Conservation (phyloP, 768 basidiomycete genomes). For the Omphalotus guepiniiformis region DNA sequence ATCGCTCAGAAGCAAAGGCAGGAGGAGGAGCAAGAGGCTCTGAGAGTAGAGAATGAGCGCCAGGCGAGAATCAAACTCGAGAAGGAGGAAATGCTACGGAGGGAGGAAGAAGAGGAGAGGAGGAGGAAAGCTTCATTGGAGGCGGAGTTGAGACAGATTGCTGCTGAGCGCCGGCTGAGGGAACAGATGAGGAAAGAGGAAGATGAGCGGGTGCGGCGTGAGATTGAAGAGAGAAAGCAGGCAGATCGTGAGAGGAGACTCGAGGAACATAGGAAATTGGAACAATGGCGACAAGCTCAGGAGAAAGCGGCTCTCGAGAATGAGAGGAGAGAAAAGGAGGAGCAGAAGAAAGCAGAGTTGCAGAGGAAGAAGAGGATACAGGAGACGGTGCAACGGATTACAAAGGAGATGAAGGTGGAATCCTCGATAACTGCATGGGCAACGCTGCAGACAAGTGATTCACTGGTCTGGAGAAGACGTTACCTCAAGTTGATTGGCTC, state of each 20-base stretch:
- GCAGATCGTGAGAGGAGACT: slow-evolving; percentile 43
- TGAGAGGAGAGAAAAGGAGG: slow-evolving; percentile 40
- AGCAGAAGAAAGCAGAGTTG: slow-evolving; percentile 34
- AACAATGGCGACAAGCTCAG: slow-evolving; percentile 50
- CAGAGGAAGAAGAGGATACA: slow-evolving; percentile 45
- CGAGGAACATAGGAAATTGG: slow-evolving; percentile 47
- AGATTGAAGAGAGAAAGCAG: slow-evolving; percentile 45
- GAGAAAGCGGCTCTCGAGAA: slow-evolving; percentile 40
- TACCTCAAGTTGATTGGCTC: slow-evolving; percentile 53
- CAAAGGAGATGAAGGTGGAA: slow-evolving; percentile 30
- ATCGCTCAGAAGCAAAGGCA: slow-evolving; percentile 27
- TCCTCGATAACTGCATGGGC: slow-evolving; percentile 51
- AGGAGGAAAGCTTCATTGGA: slow-evolving; percentile 34
- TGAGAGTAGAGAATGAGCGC: slow-evolving; percentile 40
- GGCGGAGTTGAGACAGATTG: slow-evolving; percentile 34
- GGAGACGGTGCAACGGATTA: slow-evolving; percentile 39
- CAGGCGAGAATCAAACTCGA: slow-evolving; percentile 34
- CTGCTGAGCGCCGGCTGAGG: slow-evolving; percentile 32
- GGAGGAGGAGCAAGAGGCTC: slow-evolving; percentile 38
- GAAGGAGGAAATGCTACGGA: slow-evolving; percentile 38
- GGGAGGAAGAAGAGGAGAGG: slow-evolving; percentile 41
- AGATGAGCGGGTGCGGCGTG: slow-evolving; percentile 40
- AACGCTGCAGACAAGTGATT: slow-evolving; percentile 52
- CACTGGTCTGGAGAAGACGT: slow-evolving; percentile 59
- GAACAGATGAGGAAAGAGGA: slow-evolving; percentile 37